Base-by-base conservation (phyloP, 2,329 filamentous ascomycete genomes). In the Kalmusia sp. region DNA sequence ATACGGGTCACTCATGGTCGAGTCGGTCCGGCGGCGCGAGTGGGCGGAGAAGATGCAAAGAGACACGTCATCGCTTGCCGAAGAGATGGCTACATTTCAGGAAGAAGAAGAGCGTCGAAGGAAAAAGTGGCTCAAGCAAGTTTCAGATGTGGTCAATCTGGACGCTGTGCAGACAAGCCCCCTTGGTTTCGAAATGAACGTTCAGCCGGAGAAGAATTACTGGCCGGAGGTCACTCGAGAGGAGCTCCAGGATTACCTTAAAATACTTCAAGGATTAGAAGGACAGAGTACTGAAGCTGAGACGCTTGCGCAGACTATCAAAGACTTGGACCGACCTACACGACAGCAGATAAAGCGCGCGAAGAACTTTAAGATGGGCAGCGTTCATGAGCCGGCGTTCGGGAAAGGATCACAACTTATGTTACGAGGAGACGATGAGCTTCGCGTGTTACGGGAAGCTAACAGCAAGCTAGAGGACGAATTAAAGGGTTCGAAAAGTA, bases 291-390 rank as follows among this genome's bases (percentile, higher is more conserved):
- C 80, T 1, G 79, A 93, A 54, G 79, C 91, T 1, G 82, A 87
- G 9, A 91, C 96, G 46, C 81, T 98, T 28, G 79, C 82, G 3
- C 90, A 92, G 67, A 84, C 92, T 15, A 83, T 96, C 54, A 87
- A 87, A 55, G 92, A 96, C 49, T 81, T 98, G 12, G 88, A 88
- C 69, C 86, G 84, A 51, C 92, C 93, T 2, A 95, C 91, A 0
- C 92, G 89, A 64, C 91, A 95, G 71, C 93, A 96, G 69, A 85
- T 88, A 55, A 93, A 92, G 73, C 86, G 92, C 52, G 85, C 95
- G 6, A 96, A 93, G 72, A 92, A 92, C 4, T 98, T 99, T 80
- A 97, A 97, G 71, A 95, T 96, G 69, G 95, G 95, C 14, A 98
- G 95, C 69, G 84, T 98, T 31, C 92, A 97, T 65, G 95, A 98